Evolutionary conservation across 306 rosid species (phyloP).

Genomic region (Myrica gale): DNA sequence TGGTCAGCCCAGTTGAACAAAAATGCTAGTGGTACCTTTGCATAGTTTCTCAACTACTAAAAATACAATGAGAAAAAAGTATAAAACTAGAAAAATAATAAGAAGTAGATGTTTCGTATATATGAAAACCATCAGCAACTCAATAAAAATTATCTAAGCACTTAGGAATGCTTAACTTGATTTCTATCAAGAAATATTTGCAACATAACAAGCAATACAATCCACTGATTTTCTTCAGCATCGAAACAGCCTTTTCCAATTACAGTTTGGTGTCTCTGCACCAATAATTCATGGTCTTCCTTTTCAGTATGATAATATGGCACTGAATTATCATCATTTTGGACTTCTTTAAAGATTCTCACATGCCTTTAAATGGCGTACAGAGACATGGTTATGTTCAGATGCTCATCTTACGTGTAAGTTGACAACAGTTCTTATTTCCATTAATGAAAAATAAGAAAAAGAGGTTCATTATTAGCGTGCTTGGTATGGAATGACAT

Average conservation of each 20-base stretch:
- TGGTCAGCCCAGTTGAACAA: background rate
- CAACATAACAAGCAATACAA: background rate
- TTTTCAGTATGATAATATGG: background rate
- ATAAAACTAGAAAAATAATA: background rate
- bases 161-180: background rate
- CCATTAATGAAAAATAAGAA: background rate
- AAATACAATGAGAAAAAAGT: background rate
- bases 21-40: background rate
- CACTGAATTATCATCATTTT: background rate
- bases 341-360: background rate
- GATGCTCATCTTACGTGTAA: background rate
- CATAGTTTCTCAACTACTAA: background rate
- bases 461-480: background rate
- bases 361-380: background rate
- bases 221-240: background rate
- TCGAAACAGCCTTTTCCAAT: background rate
- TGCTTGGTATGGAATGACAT: background rate
- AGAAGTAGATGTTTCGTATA: background rate
- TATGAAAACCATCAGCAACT: background rate
- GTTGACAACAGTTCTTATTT: background rate
- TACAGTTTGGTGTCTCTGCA: background rate
- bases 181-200: background rate
- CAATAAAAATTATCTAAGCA: background rate
- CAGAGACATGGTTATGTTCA: background rate
- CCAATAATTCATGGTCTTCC: background rate